phyloP scores from a whole-genome alignment of 2,329 filamentous ascomycete species.

The Colletotrichum gigasporum region DNA sequence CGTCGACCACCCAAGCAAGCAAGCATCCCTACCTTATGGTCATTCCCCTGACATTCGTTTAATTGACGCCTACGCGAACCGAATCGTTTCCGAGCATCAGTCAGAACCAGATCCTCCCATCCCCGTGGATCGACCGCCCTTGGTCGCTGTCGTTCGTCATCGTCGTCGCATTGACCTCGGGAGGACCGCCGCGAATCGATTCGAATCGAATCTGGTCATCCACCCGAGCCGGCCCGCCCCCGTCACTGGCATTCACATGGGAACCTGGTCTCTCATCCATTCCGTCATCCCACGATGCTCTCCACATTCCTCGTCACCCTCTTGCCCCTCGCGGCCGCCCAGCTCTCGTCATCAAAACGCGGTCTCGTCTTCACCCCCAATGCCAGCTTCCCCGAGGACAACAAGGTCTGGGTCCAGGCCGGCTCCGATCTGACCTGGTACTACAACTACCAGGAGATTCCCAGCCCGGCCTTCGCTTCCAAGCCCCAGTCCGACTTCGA shows the following conservation, averaged over 20 bases:
- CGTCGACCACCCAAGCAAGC: background rate
- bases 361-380: conserved; percentile 77
- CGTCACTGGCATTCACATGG: too few relatives aligned
- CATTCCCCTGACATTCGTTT: background rate
- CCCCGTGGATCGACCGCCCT: background rate
- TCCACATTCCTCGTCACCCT: conserved; percentile 34
- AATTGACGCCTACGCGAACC: background rate
- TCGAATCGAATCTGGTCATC: background rate
- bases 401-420: conserved; percentile 68
- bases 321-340: conserved; percentile 37
- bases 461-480: conserved; percentile 61
- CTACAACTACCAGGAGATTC: conserved; percentile 77
- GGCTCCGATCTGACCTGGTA: conserved; percentile 79
- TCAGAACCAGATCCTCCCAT: background rate
- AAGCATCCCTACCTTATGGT: background rate
- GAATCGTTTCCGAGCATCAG: background rate
- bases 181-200: background rate
- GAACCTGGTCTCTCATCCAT: conserved; percentile 24
- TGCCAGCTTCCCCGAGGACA: conserved; percentile 64
- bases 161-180: background rate
- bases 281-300: conserved; percentile 19
- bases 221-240: too few relatives aligned
- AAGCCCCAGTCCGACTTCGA: conserved; percentile 66
- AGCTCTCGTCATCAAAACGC: conserved; percentile 66
- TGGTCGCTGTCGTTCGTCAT: background rate